phyloP scores from a whole-genome alignment of 805 yeast genomes.

The Pichia gijzeniarum region DNA sequence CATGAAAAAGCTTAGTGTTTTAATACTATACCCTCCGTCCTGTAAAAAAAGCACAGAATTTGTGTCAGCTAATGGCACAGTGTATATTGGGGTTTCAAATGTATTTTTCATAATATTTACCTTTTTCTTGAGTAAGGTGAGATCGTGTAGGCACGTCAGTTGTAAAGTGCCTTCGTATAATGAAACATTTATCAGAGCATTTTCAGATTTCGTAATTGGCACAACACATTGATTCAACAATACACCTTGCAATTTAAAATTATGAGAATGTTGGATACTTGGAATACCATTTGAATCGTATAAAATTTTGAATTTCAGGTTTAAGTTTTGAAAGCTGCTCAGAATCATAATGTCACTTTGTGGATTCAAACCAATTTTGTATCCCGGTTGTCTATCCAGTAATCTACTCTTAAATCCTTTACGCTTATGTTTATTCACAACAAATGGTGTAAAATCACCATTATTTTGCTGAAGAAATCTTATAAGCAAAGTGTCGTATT shows the following conservation, averaged over 20 bases:
- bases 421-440: neutral
- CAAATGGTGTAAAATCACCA: neutral
- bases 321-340: too few species aligned
- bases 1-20: constrained; percentile 22
- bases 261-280: neutral
- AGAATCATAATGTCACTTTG: neutral
- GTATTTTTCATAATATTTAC: constrained; percentile 14
- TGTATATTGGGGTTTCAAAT: constrained; percentile 25
- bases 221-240: constrained; percentile 6
- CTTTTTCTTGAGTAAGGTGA: neutral
- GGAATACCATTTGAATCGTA: constrained; percentile 2
- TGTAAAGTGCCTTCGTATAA: neutral
- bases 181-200: neutral
- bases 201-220: constrained; percentile 1
- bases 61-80: constrained; percentile 22
- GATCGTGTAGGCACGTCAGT: neutral
- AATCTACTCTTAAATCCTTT: neutral
- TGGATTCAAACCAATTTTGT: neutral
- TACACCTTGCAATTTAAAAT: neutral
- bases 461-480: neutral
- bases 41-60: constrained; percentile 25
- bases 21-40: constrained; percentile 18
- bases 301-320: too few species aligned
- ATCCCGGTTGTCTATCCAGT: neutral
- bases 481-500: neutral